Evolutionary conservation across 176 grass and related monocot genomes (phyloP).

Genomic region (Saccharum officinarum): DNA sequence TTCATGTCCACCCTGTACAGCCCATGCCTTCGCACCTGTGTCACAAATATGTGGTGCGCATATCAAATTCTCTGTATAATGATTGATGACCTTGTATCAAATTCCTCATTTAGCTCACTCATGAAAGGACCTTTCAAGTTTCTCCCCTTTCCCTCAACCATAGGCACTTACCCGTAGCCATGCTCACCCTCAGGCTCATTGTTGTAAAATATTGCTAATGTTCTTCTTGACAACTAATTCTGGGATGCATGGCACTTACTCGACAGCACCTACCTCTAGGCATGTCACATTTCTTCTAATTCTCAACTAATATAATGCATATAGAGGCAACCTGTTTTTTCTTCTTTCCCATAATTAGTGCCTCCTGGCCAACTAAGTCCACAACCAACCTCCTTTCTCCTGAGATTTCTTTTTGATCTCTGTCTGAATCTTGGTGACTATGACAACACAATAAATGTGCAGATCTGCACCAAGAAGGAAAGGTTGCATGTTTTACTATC

Average conservation of each 20-base stretch:
- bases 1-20: constrained; percentile 55
- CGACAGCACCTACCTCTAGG: not conserved
- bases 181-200: not conserved
- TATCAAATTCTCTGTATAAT: not conserved
- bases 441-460: constrained; percentile 25
- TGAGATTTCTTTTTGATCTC: not conserved
- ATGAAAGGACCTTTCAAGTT: not conserved
- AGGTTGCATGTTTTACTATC: constrained; percentile 63
- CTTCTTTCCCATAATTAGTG: not conserved
- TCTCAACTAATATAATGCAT: not conserved
- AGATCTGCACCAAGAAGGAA: constrained; percentile 87
- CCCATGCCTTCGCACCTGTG: constrained; percentile 31
- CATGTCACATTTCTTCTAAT: constrained; percentile 6
- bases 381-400: not conserved
- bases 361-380: not conserved
- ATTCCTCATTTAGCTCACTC: not conserved
- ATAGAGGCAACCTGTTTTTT: not conserved
- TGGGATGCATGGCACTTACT: not conserved
- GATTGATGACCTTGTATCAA: not conserved
- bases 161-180: not conserved
- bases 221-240: not conserved
- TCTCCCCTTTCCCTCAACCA: not conserved
- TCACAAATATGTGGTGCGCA: constrained; percentile 38
- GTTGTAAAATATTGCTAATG: not conserved
- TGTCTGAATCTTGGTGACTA: constrained; percentile 3